Base-by-base conservation (phyloP, 257 asterid species). In the Solanum pimpinellifolium region DNA sequence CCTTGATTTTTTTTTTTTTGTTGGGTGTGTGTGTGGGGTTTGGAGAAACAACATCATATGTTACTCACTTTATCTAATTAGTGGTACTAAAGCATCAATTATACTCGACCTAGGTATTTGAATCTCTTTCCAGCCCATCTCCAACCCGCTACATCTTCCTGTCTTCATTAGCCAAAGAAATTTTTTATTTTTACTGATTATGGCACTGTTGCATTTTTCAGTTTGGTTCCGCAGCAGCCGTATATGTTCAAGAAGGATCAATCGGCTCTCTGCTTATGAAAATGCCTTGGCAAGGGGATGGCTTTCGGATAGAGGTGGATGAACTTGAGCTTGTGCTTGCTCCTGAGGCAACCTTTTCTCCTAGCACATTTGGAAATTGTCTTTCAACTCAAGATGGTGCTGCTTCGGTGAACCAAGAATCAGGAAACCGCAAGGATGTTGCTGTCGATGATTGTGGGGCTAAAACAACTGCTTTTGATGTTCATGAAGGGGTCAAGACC, bases 401-500 rank as follows among this genome's bases (percentile, higher is more conserved):
- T 86, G 35, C 52, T 84, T 86, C 62, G 80, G 87, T 83, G 56
- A 86, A 85, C 89, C 93, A 87, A 83, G 90, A 85, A 86, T 72
- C 49, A 39, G 89, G 91, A 75, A 95, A 90, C 89, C 78, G 78
- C 84, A 95, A 92, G 44, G 90, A 86, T 49, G 97, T 90, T 77
- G 86, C 88, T 76, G 85, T 69, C 25, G 87, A 87, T n/a, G 69
- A 49, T 31, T 52, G 29, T 73, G 85, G 87, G 75, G 91, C 89
- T 88, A 87, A 60, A 69, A 88, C 88, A 49, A 91, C 92, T 87
- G 84, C 96, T 70, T 90, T 92, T 86, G 97, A 96, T 90, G 99
- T 97, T 94, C 99, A 95, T 82, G 99, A 97, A 92, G 99, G 99
- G 88, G 99, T 95, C 78, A 97, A 96, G 92, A 94, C 99, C 82